phyloP scores from a whole-genome alignment of 331 rosid species.

The Prunus yedoensis region DNA sequence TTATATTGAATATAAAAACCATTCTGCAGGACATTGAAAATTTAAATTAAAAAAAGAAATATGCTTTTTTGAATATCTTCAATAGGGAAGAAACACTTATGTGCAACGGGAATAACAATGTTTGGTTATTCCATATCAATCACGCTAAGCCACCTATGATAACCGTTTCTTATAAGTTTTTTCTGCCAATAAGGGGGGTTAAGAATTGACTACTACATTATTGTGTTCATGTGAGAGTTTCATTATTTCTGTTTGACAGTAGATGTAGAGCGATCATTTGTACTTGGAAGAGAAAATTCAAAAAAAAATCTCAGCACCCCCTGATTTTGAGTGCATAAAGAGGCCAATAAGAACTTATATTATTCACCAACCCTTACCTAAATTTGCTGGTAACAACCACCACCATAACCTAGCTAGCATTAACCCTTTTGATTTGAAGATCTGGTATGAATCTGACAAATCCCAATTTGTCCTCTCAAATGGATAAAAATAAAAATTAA shows the following conservation, averaged over 20 bases:
- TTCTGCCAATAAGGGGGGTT: too few species aligned
- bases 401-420: not conserved
- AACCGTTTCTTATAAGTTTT: too few species aligned
- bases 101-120: too few species aligned
- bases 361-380: constrained; percentile 16
- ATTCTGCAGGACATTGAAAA: not conserved
- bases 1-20: not conserved
- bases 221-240: not conserved
- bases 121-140: too few species aligned
- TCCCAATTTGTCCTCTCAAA: constrained; percentile 15
- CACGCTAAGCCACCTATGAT: too few species aligned
- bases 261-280: not conserved
- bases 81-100: too few species aligned
- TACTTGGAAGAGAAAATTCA: not conserved
- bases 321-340: not conserved
- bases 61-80: constrained; percentile 2
- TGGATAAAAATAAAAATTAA: not conserved
- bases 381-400: constrained; percentile 2
- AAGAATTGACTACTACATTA: not conserved
- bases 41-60: not conserved
- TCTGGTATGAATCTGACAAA: constrained; percentile 18
- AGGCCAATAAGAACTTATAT: not conserved
- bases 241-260: not conserved
- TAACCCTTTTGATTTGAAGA: constrained; percentile 4
- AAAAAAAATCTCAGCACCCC: not conserved